Percentiles rank a stretch among this genome's conserved stretches.
phyloP scores from a whole-genome alignment of 2,329 filamentous ascomycete genomes.

The Hansfordia pulvinata region DNA sequence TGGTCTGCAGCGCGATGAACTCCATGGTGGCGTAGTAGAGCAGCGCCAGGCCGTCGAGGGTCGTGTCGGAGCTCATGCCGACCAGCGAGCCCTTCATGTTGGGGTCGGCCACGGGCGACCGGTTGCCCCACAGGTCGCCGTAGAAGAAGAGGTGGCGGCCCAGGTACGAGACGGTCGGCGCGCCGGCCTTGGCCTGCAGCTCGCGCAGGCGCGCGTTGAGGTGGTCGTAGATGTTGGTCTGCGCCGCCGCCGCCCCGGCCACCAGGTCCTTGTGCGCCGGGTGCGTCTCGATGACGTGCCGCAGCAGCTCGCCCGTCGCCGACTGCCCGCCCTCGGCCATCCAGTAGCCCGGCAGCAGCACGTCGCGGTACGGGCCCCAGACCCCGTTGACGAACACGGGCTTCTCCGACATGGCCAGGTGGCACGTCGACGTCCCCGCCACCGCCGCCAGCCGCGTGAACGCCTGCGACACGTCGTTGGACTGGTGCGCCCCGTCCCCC shows the following conservation, averaged over 20 bases:
- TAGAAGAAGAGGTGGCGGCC: conserved; percentile 97
- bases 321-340: conserved; percentile 96
- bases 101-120: conserved; percentile 82
- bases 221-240: conserved; percentile 88
- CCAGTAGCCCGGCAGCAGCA: conserved; percentile 85
- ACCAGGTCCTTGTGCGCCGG: conserved; percentile 73
- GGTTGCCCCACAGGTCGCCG: conserved; percentile 92
- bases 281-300: conserved; percentile 91
- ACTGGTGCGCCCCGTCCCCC: conserved; percentile 51
- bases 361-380: conserved; percentile 94
- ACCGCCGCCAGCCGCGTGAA: conserved; percentile 89
- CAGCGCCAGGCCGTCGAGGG: conserved; percentile 72
- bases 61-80: conserved; percentile 77
- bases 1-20: conserved; percentile 93
- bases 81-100: conserved; percentile 87
- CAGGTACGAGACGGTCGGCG: conserved; percentile 72
- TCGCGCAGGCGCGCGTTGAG: conserved; percentile 77
- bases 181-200: conserved; percentile 53
- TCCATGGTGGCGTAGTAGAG: conserved; percentile 96
- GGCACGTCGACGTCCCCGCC: conserved; percentile 92
- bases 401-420: conserved; percentile 86
- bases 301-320: conserved; percentile 85
- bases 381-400: conserved; percentile 91
- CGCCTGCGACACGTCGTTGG: conserved; percentile 82
- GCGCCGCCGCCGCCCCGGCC: conserved; percentile 66